Percentiles rank a stretch among this genome's conserved stretches.
These are phyloP conservation scores for Pistacia atlantica DNA, from an alignment of 345 rosid genomes.

Conservation along the genomic window DNA sequence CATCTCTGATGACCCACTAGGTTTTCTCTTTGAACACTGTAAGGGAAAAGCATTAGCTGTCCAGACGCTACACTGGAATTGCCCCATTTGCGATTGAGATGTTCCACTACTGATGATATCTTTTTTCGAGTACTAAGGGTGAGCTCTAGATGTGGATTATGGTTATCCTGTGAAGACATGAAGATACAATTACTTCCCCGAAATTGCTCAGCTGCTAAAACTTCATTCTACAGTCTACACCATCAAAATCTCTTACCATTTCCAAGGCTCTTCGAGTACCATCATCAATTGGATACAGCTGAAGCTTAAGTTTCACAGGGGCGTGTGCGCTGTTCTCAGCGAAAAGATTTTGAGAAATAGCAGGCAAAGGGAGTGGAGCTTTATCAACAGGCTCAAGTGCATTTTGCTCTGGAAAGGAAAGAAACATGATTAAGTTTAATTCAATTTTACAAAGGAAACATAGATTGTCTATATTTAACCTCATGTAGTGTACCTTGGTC, in stretches of 20 bases:
- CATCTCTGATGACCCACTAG: conserved; percentile 61
- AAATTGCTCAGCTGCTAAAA: conserved; percentile 15
- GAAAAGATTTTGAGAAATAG: conserved; percentile 50
- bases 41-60: conserved; percentile 84
- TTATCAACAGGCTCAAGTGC: conserved; percentile 44
- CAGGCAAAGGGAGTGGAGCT: conserved; percentile 39
- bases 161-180: conserved; percentile 74
- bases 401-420: conserved; percentile 42
- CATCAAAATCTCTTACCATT: conserved; percentile 59
- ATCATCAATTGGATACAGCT: conserved; percentile 95
- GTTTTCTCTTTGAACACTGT: conserved; percentile 65
- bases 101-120: conserved; percentile 94
- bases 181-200: conserved; percentile 23
- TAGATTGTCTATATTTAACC: conserved; percentile 24
- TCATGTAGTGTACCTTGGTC: conserved; percentile 44
- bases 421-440: conserved; percentile 10
- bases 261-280: conserved; percentile 82
- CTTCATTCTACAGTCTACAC: conserved; percentile 18
- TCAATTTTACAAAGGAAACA: conserved; percentile 22
- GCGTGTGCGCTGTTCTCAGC: conserved; percentile 48
- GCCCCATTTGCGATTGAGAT: conserved; percentile 97
- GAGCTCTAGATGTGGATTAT: conserved; percentile 95
- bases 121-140: conserved; percentile 93
- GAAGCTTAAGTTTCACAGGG: conserved; percentile 84
- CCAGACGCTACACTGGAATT: conserved; percentile 78